Evolutionary conservation across 176 grass and related monocot species (phyloP).

Genomic region (Tillandsia fasciculata): DNA sequence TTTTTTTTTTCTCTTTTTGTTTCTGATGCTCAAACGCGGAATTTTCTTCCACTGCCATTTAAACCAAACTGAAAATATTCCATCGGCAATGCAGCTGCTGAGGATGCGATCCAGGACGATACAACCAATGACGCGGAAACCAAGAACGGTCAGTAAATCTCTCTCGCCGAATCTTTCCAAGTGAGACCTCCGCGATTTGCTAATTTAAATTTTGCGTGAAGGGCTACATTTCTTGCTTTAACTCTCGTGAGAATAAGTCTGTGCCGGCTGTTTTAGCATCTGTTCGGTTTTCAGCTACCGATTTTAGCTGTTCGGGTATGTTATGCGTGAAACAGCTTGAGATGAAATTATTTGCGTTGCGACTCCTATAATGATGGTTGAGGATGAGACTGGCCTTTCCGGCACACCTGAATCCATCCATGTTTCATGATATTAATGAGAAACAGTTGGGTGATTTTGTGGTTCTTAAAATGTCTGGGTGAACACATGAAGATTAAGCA

Average conservation of each 20-base stretch:
- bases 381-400: background rate
- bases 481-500: background rate
- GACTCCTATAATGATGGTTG: background rate
- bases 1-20: background rate
- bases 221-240: background rate
- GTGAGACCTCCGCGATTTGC: background rate
- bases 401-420: background rate
- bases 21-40: background rate
- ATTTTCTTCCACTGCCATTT: background rate
- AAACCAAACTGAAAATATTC: background rate
- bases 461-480: background rate
- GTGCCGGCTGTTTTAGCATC: background rate
- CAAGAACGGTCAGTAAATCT: slow-evolving; percentile 22
- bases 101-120: slow-evolving; percentile 40
- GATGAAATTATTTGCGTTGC: background rate
- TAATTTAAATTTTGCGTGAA: background rate
- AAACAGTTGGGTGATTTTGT: background rate
- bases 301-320: background rate
- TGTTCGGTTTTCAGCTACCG: background rate
- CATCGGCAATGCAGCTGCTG: slow-evolving; percentile 32
- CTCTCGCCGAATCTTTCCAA: background rate
- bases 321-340: background rate
- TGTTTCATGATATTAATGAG: background rate
- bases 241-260: background rate
- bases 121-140: background rate